Evolutionary conservation across 768 basidiomycete genomes (phyloP).

Genomic region (Tricholoma bakamatsutake): DNA sequence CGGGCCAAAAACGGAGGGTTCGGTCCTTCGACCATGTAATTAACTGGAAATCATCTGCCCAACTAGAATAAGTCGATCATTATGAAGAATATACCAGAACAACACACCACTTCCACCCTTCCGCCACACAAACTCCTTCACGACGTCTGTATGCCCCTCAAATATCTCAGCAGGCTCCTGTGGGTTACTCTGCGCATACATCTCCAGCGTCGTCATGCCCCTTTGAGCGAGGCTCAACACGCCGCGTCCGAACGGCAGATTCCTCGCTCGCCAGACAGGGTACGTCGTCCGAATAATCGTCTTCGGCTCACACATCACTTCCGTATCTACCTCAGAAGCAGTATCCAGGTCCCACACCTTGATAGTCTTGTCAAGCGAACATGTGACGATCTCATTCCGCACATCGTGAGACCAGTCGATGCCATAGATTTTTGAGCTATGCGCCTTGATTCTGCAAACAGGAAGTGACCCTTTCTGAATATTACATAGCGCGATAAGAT

Average conservation of each 20-base stretch:
- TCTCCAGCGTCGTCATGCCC: slow-evolving; percentile 76
- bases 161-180: slow-evolving; percentile 64
- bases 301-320: slow-evolving; percentile 28
- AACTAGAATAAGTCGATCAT: background rate
- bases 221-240: slow-evolving; percentile 85
- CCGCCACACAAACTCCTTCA: slow-evolving; percentile 98
- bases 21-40: slow-evolving; percentile 83
- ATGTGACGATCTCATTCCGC: slow-evolving; percentile 82
- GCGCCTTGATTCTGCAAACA: slow-evolving; percentile 67
- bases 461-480: slow-evolving; percentile 84
- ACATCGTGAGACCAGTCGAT: slow-evolving; percentile 89
- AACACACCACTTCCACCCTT: slow-evolving; percentile 49
- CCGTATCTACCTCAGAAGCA: slow-evolving; percentile 18
- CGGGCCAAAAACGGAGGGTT: slow-evolving; percentile 87
- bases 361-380: slow-evolving; percentile 90
- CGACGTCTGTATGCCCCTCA: slow-evolving; percentile 87
- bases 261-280: slow-evolving; percentile 92
- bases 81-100: background rate
- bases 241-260: slow-evolving; percentile 89
- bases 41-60: slow-evolving; percentile 48
- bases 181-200: slow-evolving; percentile 52
- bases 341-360: slow-evolving; percentile 70
- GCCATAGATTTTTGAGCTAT: slow-evolving; percentile 92
- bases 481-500: background rate
- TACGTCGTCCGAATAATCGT: slow-evolving; percentile 66